Percentiles rank a stretch among this genome's conserved stretches.
Evolutionary conservation across 768 basidiomycete genomes (phyloP).

Genomic region (Asterophora lycoperdoides): DNA sequence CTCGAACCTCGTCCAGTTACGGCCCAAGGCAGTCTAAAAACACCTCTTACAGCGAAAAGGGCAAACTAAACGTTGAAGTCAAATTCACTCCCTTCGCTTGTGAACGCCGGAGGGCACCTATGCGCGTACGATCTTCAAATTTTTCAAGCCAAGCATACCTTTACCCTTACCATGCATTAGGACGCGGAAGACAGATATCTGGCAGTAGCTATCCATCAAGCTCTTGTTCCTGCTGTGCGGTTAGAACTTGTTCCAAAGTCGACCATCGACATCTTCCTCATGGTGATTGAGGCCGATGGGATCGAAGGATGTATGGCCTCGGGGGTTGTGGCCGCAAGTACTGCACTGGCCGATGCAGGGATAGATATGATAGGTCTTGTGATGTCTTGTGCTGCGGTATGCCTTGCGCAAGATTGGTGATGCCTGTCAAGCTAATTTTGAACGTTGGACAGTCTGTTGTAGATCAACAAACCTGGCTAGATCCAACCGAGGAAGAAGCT

Average conservation of each 20-base stretch:
- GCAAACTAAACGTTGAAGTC: conserved; percentile 89
- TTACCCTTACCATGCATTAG: conserved; percentile 38
- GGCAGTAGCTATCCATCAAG: conserved; percentile 79
- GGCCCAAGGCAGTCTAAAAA: conserved; percentile 84
- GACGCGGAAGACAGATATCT: conserved; percentile 92
- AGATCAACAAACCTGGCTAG: conserved; percentile 63
- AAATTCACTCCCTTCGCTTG: conserved; percentile 97
- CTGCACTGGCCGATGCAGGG: conserved; percentile 90
- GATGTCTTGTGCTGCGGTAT: conserved; percentile 74
- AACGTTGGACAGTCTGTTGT: conserved; percentile 47
- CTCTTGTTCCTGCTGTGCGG: conserved; percentile 77
- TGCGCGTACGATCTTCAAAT: conserved; percentile 58
- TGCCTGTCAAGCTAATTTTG: conserved; percentile 1
- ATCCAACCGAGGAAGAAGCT: conserved; percentile 74
- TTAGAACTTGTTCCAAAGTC: conserved; percentile 93
- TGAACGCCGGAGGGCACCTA: conserved; percentile 68
- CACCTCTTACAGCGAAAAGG: conserved; percentile 78
- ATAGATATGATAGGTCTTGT: conserved; percentile 90
- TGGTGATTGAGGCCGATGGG: conserved; percentile 88
- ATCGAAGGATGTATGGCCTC: conserved; percentile 86
- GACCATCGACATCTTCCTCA: conserved; percentile 86
- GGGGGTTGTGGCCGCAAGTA: conserved; percentile 81
- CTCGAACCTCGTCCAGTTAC: conserved; percentile 44
- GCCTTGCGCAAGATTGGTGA: conserved; percentile 15
- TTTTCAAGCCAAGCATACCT: conserved; percentile 6